phyloP scores from a whole-genome alignment of 2,329 filamentous ascomycete genomes.

The Dactylellina parvicollis region DNA sequence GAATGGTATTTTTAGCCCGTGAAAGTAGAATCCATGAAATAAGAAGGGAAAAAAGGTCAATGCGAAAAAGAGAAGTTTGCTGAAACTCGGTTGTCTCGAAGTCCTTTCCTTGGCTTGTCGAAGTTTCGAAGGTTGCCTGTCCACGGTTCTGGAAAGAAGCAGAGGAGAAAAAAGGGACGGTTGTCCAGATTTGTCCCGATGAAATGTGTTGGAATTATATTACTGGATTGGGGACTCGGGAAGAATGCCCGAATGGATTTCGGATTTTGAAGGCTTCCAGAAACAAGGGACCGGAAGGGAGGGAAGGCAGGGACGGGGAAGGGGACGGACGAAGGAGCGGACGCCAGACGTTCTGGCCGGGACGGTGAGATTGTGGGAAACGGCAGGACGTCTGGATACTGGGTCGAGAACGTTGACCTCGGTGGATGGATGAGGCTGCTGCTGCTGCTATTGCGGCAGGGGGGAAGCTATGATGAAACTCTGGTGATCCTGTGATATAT shows the following conservation, averaged over 20 bases:
- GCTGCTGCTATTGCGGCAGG: conserved; percentile 4
- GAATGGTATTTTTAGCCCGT: conserved; percentile 10
- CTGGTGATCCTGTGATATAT: conserved; percentile 7
- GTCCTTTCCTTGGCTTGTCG: background rate
- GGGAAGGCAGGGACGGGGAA: background rate
- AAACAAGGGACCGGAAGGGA: conserved; percentile 6
- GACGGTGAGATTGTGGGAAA: conserved; percentile 4
- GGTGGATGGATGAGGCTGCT: background rate
- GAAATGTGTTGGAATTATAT: conserved; percentile 54
- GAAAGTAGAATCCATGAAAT: conserved; percentile 2
- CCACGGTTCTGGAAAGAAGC: conserved; percentile 3
- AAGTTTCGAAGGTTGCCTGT: background rate
- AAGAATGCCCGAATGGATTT: conserved; percentile 33
- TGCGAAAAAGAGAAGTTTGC: conserved; percentile 18
- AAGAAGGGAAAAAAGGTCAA: background rate
- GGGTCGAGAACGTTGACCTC: too few species aligned
- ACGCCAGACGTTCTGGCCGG: conserved; percentile 44
- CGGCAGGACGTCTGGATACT: background rate
- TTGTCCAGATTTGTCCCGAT: conserved; percentile 18
- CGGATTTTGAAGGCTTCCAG: conserved; percentile 6
- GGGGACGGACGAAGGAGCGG: conserved; percentile 36
- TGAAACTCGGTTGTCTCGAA: conserved; percentile 53
- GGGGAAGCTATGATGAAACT: conserved; percentile 9
- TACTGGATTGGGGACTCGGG: conserved; percentile 50
- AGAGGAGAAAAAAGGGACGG: conserved; percentile 34